These are phyloP conservation scores for Urtica urens DNA, from an alignment of 306 rosid species.

Conservation along the genomic window DNA sequence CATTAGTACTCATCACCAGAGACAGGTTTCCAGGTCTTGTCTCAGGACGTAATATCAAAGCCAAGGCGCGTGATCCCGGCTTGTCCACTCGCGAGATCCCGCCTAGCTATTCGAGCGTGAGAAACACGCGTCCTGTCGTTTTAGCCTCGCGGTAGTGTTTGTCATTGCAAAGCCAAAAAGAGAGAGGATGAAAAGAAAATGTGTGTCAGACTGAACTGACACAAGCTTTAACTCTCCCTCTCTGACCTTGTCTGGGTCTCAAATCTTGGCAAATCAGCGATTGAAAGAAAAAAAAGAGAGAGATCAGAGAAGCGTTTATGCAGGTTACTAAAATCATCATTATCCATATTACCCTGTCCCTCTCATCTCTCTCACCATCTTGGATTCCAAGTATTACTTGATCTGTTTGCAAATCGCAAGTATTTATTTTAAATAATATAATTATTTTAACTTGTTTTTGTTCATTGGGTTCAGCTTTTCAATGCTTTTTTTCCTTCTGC, in stretches of 20 bases:
- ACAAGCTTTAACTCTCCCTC: slow-evolving; percentile 20
- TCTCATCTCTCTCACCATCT: background rate
- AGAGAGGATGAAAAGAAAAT: slow-evolving; percentile 15
- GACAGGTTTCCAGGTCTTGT: too few species aligned
- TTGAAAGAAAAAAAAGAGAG: background rate
- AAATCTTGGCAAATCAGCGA: background rate
- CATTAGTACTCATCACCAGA: too few species aligned
- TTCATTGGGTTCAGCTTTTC: background rate
- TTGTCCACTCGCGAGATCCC: too few species aligned
- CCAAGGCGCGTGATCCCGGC: too few species aligned
- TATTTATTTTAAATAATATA: background rate
- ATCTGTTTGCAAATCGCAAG: background rate
- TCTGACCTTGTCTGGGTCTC: background rate
- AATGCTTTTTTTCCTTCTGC: slow-evolving; percentile 4
- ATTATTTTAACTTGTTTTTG: background rate
- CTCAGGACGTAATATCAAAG: too few species aligned
- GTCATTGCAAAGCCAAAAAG: too few species aligned
- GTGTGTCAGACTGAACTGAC: slow-evolving; percentile 40
- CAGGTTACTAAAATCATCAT: background rate
- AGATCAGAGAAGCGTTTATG: background rate
- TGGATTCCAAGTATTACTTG: background rate
- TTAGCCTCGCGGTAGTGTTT: too few species aligned
- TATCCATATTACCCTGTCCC: background rate
- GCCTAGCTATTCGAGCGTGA: slow-evolving; percentile 1
- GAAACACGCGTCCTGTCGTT: background rate